These are phyloP conservation scores for Casuarina glauca DNA, from an alignment of 306 rosid genomes.

Conservation along the genomic window DNA sequence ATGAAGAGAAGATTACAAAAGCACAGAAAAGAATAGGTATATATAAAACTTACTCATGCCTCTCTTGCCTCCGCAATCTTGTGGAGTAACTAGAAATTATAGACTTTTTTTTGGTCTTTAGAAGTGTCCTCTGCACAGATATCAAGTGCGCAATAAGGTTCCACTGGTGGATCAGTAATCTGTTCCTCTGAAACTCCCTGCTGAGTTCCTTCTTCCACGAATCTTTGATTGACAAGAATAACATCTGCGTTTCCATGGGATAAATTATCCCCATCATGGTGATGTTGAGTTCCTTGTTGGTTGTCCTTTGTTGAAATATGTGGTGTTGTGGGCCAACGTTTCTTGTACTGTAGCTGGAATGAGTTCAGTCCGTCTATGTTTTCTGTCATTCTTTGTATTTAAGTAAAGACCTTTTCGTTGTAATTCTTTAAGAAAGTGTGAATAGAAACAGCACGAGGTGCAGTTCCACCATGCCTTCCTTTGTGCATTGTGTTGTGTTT, in stretches of 20 bases:
- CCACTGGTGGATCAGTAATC: conserved; percentile 18
- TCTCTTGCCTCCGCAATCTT: conserved; percentile 22
- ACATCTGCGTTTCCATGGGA: conserved; percentile 19
- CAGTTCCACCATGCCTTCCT: too few relatives aligned
- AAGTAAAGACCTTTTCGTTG: too few relatives aligned
- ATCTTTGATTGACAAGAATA: conserved; percentile 29
- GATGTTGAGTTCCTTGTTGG: conserved; percentile 25
- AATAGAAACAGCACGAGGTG: too few relatives aligned
- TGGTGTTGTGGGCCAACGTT: too few relatives aligned
- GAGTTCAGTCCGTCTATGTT: too few relatives aligned
- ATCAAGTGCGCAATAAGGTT: conserved; percentile 33
- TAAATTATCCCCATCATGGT: conserved; percentile 16
- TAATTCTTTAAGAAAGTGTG: too few relatives aligned
- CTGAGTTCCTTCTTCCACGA: conserved; percentile 23
- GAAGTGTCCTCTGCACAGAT: conserved; percentile 26
- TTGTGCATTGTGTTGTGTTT: too few relatives aligned
- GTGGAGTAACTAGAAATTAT: conserved; percentile 32
- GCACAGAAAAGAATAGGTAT: conserved; percentile 1
- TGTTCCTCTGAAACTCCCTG: conserved; percentile 26
- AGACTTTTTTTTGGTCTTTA: conserved; percentile 31
- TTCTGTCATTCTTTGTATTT: too few relatives aligned
- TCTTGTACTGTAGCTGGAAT: too few relatives aligned
- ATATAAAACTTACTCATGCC: conserved; percentile 41
- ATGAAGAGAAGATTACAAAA: conserved; percentile 11
- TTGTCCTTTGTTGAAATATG: too few relatives aligned